Percentiles rank a stretch among this genome's conserved stretches.
Conservation (phyloP, 140 eudicot genomes). For the Erigeron philadelphicus region DNA sequence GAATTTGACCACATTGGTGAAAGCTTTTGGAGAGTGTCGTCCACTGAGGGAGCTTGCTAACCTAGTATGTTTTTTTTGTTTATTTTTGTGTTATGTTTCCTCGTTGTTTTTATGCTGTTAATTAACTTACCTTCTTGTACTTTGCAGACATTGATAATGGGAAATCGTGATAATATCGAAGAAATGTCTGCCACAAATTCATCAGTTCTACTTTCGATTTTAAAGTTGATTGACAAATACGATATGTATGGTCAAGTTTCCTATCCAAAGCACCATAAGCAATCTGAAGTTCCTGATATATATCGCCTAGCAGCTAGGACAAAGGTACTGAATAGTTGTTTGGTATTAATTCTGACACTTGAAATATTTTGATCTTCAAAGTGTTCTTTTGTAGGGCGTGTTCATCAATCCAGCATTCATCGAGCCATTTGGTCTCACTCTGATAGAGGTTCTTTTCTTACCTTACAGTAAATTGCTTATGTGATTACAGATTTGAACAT, state of each 20-base stretch:
- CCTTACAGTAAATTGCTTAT: not conserved
- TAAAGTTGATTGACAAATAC: conserved; percentile 73
- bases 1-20: conserved; percentile 71
- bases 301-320: conserved; percentile 80
- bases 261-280: conserved; percentile 77
- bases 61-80: conserved; percentile 44
- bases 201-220: conserved; percentile 58
- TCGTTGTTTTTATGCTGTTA: not conserved
- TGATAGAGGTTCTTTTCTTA: conserved; percentile 60
- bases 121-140: conserved; percentile 4
- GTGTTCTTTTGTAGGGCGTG: conserved; percentile 54
- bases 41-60: conserved; percentile 77
- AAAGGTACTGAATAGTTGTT: conserved; percentile 37
- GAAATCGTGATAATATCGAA: conserved; percentile 74
- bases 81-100: not conserved
- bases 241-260: conserved; percentile 85
- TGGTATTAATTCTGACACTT: not conserved
- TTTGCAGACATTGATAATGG: conserved; percentile 77
- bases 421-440: conserved; percentile 90
- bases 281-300: conserved; percentile 74
- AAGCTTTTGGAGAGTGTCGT: conserved; percentile 92
- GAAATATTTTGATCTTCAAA: not conserved
- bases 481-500: not conserved
- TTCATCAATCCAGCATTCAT: conserved; percentile 90
- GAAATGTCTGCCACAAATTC: conserved; percentile 75